Percentiles rank a stretch among this genome's conserved stretches.
Conservation (phyloP, 768 basidiomycete species). For the Amanita rubescens region DNA sequence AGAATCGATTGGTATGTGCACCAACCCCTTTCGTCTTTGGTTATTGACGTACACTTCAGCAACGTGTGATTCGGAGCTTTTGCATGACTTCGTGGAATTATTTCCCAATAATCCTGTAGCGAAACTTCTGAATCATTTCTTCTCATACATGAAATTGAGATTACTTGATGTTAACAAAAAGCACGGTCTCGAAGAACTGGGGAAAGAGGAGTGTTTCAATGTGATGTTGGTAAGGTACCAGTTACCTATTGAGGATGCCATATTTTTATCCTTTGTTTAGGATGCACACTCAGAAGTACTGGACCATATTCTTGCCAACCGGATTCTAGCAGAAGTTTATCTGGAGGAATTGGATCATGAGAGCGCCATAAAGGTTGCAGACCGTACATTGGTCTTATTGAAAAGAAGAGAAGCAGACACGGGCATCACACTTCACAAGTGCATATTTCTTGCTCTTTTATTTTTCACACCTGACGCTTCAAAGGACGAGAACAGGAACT, state of each 20-base stretch:
- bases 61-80: conserved; percentile 47
- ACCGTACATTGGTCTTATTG: conserved; percentile 58
- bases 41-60: conserved; percentile 29
- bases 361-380: conserved; percentile 62
- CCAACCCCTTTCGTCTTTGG: conserved; percentile 3
- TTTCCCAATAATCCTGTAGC: conserved; percentile 59
- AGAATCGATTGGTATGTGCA: conserved; percentile 51
- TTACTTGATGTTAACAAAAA: conserved; percentile 36
- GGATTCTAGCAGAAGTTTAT: conserved; percentile 61
- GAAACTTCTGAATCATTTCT: conserved; percentile 57
- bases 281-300: conserved; percentile 43
- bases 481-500: conserved; percentile 61
- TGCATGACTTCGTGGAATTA: conserved; percentile 54
- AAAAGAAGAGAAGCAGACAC: conserved; percentile 45
- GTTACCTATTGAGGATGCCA: background rate
- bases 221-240: conserved; percentile 54
- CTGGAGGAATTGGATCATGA: conserved; percentile 64
- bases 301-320: conserved; percentile 58
- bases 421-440: conserved; percentile 48
- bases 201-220: conserved; percentile 53
- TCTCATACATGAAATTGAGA: conserved; percentile 47
- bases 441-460: background rate
- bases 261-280: conserved; percentile 25
- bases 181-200: conserved; percentile 9
- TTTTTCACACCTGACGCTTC: background rate